A percentile compares a stretch with the other conserved stretches of the same genome.
These are phyloP conservation scores for Gossypium davidsonii DNA, from an alignment of 441 rosid species.

Conservation along the genomic window DNA sequence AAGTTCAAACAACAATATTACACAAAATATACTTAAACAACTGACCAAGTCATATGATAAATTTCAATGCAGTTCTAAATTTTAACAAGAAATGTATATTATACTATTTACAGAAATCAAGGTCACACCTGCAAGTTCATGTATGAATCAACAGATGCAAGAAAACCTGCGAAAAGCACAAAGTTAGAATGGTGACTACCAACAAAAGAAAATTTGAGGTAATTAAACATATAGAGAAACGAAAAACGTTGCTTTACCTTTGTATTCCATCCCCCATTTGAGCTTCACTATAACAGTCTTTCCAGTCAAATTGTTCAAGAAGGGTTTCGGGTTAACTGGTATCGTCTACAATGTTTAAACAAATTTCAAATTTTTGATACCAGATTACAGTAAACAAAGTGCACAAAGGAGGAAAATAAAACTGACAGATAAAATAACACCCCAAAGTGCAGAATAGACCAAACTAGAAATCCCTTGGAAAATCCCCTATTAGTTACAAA, in stretches of 20 bases:
- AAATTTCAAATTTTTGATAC: background rate
- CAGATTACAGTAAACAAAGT: background rate
- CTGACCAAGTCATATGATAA: background rate
- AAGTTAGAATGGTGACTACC: background rate
- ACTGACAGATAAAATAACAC: background rate
- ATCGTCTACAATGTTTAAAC: constrained; percentile 42
- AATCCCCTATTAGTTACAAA: background rate
- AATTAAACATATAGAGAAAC: background rate
- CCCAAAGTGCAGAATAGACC: background rate
- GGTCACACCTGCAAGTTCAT: constrained; percentile 80
- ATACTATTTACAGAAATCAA: background rate
- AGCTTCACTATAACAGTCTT: constrained; percentile 83
- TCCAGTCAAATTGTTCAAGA: constrained; percentile 85
- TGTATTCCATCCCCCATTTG: constrained; percentile 96
- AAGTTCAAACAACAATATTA: background rate
- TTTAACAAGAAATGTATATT: background rate
- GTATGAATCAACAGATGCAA: constrained; percentile 93
- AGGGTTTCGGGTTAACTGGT: constrained; percentile 80
- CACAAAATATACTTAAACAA: background rate
- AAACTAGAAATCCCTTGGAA: background rate
- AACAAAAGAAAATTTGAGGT: background rate
- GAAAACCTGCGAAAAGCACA: constrained; percentile 46
- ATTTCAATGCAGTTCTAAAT: no score
- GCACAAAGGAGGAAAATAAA: background rate
- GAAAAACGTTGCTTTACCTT: constrained; percentile 30